These are phyloP conservation scores for Quercus lobata DNA, from an alignment of 331 rosid genomes.

Conservation along the genomic window DNA sequence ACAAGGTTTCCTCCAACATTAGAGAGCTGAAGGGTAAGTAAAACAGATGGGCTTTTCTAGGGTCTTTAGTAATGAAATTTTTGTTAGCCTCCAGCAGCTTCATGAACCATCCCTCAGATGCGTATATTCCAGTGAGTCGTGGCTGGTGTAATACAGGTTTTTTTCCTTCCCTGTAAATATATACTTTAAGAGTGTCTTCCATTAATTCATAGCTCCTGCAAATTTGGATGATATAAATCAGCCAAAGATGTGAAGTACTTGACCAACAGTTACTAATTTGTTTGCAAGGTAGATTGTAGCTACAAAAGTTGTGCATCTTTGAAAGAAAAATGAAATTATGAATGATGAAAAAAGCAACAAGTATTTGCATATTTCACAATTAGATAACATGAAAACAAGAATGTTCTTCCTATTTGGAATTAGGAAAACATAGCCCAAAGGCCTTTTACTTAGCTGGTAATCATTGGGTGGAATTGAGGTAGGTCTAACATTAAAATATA, in stretches of 20 bases:
- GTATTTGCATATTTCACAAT: background rate
- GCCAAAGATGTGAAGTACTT: background rate
- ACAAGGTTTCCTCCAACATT: constrained; percentile 46
- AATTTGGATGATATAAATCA: background rate
- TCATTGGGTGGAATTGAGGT: background rate
- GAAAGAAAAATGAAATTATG: background rate
- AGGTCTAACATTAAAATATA: background rate
- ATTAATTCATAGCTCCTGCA: constrained; percentile 90
- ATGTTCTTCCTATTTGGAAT: background rate
- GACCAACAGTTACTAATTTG: background rate
- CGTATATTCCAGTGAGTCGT: constrained; percentile 76
- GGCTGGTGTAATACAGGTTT: constrained; percentile 79
- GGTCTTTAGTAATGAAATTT: constrained; percentile 56
- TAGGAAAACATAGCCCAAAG: background rate
- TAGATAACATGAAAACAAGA: background rate
- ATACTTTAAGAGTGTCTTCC: constrained; percentile 87
- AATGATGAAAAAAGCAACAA: background rate
- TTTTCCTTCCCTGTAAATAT: constrained; percentile 70
- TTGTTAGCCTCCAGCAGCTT: constrained; percentile 68
- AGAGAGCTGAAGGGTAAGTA: constrained; percentile 97
- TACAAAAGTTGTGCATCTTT: background rate
- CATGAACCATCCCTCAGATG: constrained; percentile 99
- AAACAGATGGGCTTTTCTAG: constrained; percentile 76
- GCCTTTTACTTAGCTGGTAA: background rate
- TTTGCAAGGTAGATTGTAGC: background rate